These are phyloP conservation scores for Pseudopyrenochaeta lycopersici DNA, from an alignment of 2,329 filamentous ascomycete species.

Conservation along the genomic window DNA sequence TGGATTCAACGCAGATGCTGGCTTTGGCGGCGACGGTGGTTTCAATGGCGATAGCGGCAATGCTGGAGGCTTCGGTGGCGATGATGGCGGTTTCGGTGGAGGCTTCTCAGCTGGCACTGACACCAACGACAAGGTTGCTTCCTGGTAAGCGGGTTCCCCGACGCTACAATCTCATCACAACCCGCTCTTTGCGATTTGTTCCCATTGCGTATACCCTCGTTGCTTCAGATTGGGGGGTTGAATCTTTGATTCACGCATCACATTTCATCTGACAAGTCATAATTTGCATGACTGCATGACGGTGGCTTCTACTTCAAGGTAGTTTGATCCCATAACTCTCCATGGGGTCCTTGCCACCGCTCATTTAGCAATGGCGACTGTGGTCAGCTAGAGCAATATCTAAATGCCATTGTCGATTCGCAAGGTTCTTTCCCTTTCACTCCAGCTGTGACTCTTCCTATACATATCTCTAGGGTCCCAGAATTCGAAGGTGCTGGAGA, in stretches of 20 bases:
- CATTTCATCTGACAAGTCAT: constrained; percentile 1
- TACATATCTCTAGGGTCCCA: too few species aligned
- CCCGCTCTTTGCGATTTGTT: not conserved
- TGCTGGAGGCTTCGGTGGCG: constrained; percentile 20
- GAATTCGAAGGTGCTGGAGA: too few species aligned
- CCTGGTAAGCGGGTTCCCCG: constrained; percentile 32
- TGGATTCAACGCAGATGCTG: constrained; percentile 17
- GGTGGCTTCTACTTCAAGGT: constrained; percentile 10
- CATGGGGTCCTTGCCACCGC: constrained; percentile 18
- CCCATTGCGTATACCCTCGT: not conserved
- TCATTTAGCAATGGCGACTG: constrained; percentile 2
- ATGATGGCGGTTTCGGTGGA: constrained; percentile 12
- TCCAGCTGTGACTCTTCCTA: not conserved
- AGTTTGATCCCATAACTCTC: constrained; percentile 17
- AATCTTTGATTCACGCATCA: constrained; percentile 1
- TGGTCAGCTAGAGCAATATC: constrained; percentile 16
- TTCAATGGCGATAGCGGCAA: constrained; percentile 17
- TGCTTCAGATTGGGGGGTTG: constrained; percentile 1
- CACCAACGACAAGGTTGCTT: constrained; percentile 30
- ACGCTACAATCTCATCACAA: not conserved
- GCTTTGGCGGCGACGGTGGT: constrained; percentile 15
- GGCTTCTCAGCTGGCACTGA: constrained; percentile 25
- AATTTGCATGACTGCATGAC: too few species aligned
- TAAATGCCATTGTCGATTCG: constrained; percentile 3
- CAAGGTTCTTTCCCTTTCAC: not conserved